phyloP scores from a whole-genome alignment of 2,329 filamentous ascomycete species.

The Talaromyces sp. region DNA sequence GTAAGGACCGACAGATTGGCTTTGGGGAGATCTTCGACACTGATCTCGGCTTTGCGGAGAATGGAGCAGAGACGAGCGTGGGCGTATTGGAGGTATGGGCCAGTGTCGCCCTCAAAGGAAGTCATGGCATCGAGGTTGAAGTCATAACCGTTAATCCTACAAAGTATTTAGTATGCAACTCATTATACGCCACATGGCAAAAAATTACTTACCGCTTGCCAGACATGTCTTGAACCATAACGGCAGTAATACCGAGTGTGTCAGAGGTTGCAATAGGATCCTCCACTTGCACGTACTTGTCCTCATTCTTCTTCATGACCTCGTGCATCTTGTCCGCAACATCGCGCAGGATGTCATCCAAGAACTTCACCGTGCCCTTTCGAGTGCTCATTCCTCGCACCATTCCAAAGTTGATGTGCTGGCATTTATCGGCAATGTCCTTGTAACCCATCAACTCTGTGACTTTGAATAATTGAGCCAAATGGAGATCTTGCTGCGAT shows the following conservation, averaged over 20 bases:
- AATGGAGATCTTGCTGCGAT: slow-evolving; percentile 59
- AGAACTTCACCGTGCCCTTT: slow-evolving; percentile 68
- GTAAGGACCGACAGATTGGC: slow-evolving; percentile 58
- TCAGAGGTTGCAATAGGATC: slow-evolving; percentile 79
- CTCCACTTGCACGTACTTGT: slow-evolving; percentile 85
- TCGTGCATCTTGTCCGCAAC: slow-evolving; percentile 96
- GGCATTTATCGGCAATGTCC: slow-evolving; percentile 54
- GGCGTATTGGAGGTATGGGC: slow-evolving; percentile 61
- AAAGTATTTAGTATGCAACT: slow-evolving; percentile 35
- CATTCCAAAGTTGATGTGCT: slow-evolving; percentile 64
- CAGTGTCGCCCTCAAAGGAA: slow-evolving; percentile 62
- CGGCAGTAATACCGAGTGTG: slow-evolving; percentile 82
- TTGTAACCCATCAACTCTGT: slow-evolving; percentile 57
- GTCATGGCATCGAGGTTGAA: slow-evolving; percentile 63
- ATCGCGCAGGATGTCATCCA: slow-evolving; percentile 67
- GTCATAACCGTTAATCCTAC: slow-evolving; percentile 57
- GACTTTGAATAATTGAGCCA: slow-evolving; percentile 62
- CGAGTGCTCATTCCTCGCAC: slow-evolving; percentile 61
- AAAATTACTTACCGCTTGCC: slow-evolving; percentile 70
- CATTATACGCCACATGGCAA: neutral
- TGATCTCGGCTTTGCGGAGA: slow-evolving; percentile 51
- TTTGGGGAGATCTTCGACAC: slow-evolving; percentile 44
- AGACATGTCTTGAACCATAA: slow-evolving; percentile 98
- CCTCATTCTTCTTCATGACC: slow-evolving; percentile 84
- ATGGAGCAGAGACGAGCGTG: slow-evolving; percentile 57